Conservation (phyloP, 257 asterid genomes). For the Scutellaria minor region DNA sequence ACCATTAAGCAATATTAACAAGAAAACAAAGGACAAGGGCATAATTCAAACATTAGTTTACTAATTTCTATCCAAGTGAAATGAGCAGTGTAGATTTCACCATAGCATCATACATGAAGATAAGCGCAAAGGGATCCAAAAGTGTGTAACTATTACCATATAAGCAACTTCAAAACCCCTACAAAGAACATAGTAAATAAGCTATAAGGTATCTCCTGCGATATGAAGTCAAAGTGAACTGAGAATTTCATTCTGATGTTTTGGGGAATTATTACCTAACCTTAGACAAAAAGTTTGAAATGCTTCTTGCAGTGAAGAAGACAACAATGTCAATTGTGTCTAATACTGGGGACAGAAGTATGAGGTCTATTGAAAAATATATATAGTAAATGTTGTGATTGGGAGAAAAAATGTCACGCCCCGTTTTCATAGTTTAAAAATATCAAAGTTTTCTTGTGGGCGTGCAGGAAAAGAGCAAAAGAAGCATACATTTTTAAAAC, state of each 20-base stretch:
- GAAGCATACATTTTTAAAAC: too few species aligned
- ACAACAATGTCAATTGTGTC: too few species aligned
- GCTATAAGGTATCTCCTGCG: not conserved
- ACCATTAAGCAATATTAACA: not conserved
- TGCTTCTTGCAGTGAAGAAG: not conserved
- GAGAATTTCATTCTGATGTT: not conserved
- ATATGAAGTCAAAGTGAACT: not conserved
- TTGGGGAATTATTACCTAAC: not conserved
- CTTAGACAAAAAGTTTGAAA: not conserved
- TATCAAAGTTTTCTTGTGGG: too few species aligned
- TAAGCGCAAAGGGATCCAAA: not conserved
- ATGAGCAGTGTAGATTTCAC: not conserved
- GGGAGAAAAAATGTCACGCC: too few species aligned
- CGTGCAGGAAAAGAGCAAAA: too few species aligned
- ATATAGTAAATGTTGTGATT: too few species aligned
- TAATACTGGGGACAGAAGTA: too few species aligned
- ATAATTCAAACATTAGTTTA: not conserved
- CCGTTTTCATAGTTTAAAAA: too few species aligned
- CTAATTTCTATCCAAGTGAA: not conserved
- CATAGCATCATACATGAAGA: not conserved
- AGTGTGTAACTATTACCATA: too few species aligned
- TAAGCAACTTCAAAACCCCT: not conserved
- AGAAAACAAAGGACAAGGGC: not conserved
- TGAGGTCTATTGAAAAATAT: too few species aligned
- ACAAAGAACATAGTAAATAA: not conserved